Evolutionary conservation across 768 basidiomycete genomes (phyloP).

Genomic region (Naganishia onofrii): DNA sequence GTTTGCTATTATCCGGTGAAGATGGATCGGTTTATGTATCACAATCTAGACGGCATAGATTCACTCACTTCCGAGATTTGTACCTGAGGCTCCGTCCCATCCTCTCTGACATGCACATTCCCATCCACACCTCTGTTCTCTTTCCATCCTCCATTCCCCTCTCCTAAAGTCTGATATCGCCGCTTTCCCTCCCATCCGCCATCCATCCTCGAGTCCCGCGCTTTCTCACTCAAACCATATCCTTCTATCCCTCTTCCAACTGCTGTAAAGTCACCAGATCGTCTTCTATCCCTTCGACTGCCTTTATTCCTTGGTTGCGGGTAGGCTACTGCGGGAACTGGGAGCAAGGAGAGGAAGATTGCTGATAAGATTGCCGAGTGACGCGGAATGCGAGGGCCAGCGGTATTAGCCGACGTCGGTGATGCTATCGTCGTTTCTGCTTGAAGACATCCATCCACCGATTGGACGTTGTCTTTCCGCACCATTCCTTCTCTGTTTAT

Average conservation of each 20-base stretch:
- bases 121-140: neutral
- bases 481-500: neutral
- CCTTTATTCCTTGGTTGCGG: neutral
- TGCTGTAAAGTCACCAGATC: neutral
- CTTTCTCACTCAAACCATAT: no score
- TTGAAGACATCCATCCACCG: neutral
- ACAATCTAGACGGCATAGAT: neutral
- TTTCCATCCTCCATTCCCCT: neutral
- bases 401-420: neutral
- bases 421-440: neutral
- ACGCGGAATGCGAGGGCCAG: neutral
- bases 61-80: conserved; percentile 9
- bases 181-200: neutral
- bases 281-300: conserved; percentile 16
- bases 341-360: conserved; percentile 26
- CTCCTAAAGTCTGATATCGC: neutral
- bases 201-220: neutral
- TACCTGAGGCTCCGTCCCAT: neutral
- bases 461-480: neutral
- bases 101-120: neutral
- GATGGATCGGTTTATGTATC: no score
- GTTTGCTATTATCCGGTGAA: neutral
- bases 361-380: conserved; percentile 52
- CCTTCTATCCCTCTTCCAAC: neutral
- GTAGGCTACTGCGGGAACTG: conserved; percentile 10